A percentile compares a stretch with the other conserved stretches of the same genome.
Conservation (phyloP, 257 asterid genomes). For the Solanum acaule region DNA sequence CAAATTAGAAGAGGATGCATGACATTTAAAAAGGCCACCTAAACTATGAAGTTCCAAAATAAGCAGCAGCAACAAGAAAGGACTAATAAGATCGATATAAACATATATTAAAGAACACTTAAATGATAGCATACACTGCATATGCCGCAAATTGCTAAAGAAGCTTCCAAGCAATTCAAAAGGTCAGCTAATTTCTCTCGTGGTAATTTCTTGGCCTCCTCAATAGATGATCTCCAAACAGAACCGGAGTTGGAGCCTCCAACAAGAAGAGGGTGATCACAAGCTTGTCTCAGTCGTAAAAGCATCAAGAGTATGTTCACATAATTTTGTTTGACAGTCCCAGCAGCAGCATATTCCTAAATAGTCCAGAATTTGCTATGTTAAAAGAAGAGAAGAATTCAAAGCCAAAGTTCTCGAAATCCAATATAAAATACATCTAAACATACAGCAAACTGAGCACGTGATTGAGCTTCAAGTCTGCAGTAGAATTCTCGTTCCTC, state of each 20-base stretch:
- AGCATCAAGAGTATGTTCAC: slow-evolving; percentile 91
- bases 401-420: slow-evolving; percentile 1
- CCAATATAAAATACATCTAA: slow-evolving; percentile 4
- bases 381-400: slow-evolving; percentile 1
- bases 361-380: slow-evolving; percentile 5
- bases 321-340: slow-evolving; percentile 93
- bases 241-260: slow-evolving; percentile 50
- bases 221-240: slow-evolving; percentile 58
- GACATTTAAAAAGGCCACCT: not conserved
- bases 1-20: not conserved
- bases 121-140: slow-evolving; percentile 61
- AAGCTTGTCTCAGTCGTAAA: slow-evolving; percentile 95
- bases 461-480: slow-evolving; percentile 84
- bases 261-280: slow-evolving; percentile 98
- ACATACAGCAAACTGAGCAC: slow-evolving; percentile 96
- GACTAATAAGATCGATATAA: not conserved
- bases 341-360: slow-evolving; percentile 95
- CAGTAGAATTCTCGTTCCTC: slow-evolving; percentile 81
- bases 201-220: slow-evolving; percentile 71
- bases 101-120: not conserved
- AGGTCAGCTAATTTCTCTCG: slow-evolving; percentile 53
- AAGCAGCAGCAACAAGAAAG: not conserved
- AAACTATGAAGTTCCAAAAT: not conserved
- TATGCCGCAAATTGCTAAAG: slow-evolving; percentile 80
- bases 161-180: slow-evolving; percentile 77